Evolutionary conservation across 108 stramenopile genomes (phyloP), one percentile per base, ranked within the genome.

Genomic region (Stephanodiscus triporus): DNA sequence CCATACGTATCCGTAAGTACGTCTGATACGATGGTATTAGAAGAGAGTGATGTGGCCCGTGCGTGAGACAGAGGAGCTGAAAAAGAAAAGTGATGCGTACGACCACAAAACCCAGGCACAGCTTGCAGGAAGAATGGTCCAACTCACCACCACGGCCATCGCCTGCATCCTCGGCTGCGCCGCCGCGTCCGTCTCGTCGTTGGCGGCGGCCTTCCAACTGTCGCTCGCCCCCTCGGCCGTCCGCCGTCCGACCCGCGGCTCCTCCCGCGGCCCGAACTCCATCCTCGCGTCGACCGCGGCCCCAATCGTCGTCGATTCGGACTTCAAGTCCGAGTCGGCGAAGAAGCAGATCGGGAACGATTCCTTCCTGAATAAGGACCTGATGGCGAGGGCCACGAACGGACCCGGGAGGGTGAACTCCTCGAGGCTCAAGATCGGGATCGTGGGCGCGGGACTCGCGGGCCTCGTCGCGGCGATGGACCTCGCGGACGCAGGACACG

Each of bases 401-500:
- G 95, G 95, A 58, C 95, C 97, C 0, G 94, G 92, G 7, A 91
- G 78, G 58, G 84, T 80, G 16, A 91, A 92, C 63, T 40, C 86
- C 26, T 87, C 92, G 63, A 84, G 83, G 37, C 89, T 97, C 17
- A 95, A 90, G 62, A 87, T 97, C 51, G 97, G 96, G 23, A 95
- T 98, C 60, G 88, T 98, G 53, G 97, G 96, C 48, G 93, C 91
- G 37, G 97, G 97, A 37, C 73, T 98, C 53, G 95, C 94, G 16
- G 97, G 97, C 23, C 92, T 98, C 94, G 76, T 98, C 56, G 92
- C 96, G 62, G 95, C 97, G 9, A 98, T 98, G 97, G 97, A 98
- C 69, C 66, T 98, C 63, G 89, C 94, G 4, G 97, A 98, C 74
- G 97, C 97, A 7, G 97, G 97, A 9, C 97, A 98, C 80, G 77